A percentile compares a stretch with the other conserved stretches of the same genome.
Evolutionary conservation across 2,329 filamentous ascomycete species (phyloP).

Genomic region (Macrophomina phaseolina): DNA sequence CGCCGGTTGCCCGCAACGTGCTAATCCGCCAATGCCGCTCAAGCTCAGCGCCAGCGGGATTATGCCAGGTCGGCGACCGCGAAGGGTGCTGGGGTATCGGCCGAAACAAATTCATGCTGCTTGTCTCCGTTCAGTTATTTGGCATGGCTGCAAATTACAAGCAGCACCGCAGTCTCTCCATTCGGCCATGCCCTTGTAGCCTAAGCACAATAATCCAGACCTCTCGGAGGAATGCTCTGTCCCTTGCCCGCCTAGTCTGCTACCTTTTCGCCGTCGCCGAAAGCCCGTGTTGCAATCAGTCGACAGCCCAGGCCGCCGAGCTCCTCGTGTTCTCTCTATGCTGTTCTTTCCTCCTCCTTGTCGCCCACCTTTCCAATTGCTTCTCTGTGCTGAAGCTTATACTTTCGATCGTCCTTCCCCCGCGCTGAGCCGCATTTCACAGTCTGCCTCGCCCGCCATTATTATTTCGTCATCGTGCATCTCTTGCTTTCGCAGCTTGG

Average conservation of each 20-base stretch:
- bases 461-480: neutral
- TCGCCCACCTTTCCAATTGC: neutral
- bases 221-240: neutral
- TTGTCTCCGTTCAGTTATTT: neutral
- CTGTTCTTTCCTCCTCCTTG: neutral
- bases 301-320: neutral
- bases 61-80: neutral
- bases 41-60: neutral
- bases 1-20: neutral
- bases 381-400: neutral
- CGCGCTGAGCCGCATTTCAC: neutral
- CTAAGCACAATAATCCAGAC: neutral
- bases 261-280: constrained; percentile 3
- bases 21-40: neutral
- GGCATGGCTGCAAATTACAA: neutral
- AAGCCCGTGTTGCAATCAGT: neutral
- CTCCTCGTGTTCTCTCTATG: constrained; percentile 4
- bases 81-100: neutral
- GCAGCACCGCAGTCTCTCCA: constrained; percentile 10
- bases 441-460: neutral
- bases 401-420: neutral
- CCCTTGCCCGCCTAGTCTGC: neutral
- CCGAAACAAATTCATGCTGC: constrained; percentile 12
- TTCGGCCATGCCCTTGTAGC: neutral
- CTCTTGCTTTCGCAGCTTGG: neutral